Conservation (phyloP, 2,329 filamentous ascomycete genomes). For the Colletotrichum sp. region DNA sequence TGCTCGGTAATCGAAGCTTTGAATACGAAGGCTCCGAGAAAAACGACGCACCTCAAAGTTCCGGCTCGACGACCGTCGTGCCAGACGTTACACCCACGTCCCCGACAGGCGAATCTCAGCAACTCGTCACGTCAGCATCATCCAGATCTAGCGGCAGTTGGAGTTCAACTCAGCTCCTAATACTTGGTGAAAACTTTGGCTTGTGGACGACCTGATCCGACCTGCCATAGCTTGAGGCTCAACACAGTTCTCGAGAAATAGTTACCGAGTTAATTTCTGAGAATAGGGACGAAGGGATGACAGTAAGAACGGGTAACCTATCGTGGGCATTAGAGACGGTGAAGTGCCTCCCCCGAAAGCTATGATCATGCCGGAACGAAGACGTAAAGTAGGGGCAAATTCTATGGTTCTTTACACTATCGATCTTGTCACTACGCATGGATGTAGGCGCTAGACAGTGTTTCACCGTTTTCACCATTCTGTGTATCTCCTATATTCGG, state of each 20-base stretch:
- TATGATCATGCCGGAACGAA: not conserved
- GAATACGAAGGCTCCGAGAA: not conserved
- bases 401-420: not conserved
- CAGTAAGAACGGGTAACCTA: not conserved
- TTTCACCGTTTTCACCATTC: accelerated
- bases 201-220: not conserved
- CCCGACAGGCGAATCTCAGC: not conserved
- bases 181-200: not conserved
- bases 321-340: not conserved
- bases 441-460: not conserved
- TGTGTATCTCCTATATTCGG: not conserved
- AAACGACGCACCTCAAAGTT: not conserved
- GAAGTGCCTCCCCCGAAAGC: not conserved
- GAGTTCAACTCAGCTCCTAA: not conserved
- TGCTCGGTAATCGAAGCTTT: not conserved
- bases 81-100: not conserved
- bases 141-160: not conserved
- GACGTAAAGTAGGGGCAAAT: not conserved
- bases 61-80: not conserved
- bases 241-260: too few relatives aligned
- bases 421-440: not conserved
- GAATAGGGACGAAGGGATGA: not conserved
- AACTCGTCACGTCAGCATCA: not conserved
- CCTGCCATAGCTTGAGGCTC: too few relatives aligned
- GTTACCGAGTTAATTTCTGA: too few relatives aligned